A percentile compares a stretch with the other conserved stretches of the same genome.
Conservation (phyloP, 1,139 yeast genomes). For the Blastobotrys elegans region DNA sequence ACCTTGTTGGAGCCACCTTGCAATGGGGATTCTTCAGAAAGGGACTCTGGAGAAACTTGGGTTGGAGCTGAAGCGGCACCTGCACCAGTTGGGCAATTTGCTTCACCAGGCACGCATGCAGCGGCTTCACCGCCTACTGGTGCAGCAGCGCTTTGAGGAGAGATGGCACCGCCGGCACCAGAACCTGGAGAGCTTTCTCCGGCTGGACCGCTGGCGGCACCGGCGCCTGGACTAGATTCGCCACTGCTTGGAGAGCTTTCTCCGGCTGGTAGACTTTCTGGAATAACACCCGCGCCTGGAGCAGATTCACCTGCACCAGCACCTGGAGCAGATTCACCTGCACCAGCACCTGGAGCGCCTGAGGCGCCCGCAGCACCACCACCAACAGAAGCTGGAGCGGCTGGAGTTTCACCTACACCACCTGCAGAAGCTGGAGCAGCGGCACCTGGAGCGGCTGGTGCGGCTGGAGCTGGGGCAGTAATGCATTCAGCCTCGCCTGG, state of each 20-base stretch:
- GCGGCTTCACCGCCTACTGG: background rate
- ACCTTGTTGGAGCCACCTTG: background rate
- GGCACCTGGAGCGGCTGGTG: background rate
- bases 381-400: conserved; percentile 1
- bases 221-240: background rate
- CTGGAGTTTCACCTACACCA: background rate
- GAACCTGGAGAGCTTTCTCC: background rate
- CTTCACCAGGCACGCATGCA: background rate
- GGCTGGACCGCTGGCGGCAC: background rate
- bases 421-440: conserved; percentile 5
- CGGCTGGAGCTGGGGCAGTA: background rate
- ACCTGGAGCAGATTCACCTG: background rate
- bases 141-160: background rate
- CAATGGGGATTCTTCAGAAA: background rate
- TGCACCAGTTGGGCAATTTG: background rate
- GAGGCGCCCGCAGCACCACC: conserved; percentile 4
- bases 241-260: background rate
- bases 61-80: background rate
- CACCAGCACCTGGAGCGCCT: conserved; percentile 2
- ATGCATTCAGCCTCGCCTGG: no score
- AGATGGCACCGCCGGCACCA: background rate
- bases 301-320: background rate
- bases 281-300: background rate
- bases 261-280: conserved; percentile 3
- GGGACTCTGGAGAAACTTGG: background rate